phyloP scores from a whole-genome alignment of 352 stramenopile genomes.

The Pythium angustatum region DNA sequence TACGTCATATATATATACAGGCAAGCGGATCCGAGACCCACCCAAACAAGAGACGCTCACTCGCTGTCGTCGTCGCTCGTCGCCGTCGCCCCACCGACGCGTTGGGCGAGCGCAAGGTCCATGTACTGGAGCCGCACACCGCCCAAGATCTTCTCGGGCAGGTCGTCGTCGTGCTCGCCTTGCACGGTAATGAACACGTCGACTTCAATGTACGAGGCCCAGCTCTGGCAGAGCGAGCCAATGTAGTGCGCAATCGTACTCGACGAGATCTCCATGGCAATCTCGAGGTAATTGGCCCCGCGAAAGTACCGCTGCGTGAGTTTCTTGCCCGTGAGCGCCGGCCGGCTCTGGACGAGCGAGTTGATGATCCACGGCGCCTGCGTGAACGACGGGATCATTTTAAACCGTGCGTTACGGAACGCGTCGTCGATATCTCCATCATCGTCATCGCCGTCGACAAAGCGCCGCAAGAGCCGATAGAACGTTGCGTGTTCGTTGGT shows the following conservation, averaged over 20 bases:
- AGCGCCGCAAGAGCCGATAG: conserved; percentile 54
- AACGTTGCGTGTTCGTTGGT: conserved; percentile 43
- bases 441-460: conserved; percentile 43
- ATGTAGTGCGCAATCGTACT: conserved; percentile 78
- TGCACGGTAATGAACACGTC: conserved; percentile 83
- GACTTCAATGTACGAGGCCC: conserved; percentile 68
- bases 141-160: conserved; percentile 73
- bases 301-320: conserved; percentile 87
- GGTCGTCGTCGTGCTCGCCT: conserved; percentile 63
- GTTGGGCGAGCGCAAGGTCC: conserved; percentile 51
- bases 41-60: no score
- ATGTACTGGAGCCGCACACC: conserved; percentile 60
- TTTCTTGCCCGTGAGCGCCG: conserved; percentile 83
- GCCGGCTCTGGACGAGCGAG: conserved; percentile 78
- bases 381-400: conserved; percentile 87
- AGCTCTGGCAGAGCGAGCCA: conserved; percentile 79
- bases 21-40: no score
- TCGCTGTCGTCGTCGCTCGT: not conserved
- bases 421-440: conserved; percentile 33
- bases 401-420: conserved; percentile 81
- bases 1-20: no score
- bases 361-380: conserved; percentile 86
- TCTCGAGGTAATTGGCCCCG: conserved; percentile 81
- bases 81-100: conserved; percentile 34
- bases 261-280: conserved; percentile 84